Evolutionary conservation across 2,329 filamentous ascomycete species (phyloP), one percentile per base, ranked within the genome.

Genomic region (Aspergillus japonicus): DNA sequence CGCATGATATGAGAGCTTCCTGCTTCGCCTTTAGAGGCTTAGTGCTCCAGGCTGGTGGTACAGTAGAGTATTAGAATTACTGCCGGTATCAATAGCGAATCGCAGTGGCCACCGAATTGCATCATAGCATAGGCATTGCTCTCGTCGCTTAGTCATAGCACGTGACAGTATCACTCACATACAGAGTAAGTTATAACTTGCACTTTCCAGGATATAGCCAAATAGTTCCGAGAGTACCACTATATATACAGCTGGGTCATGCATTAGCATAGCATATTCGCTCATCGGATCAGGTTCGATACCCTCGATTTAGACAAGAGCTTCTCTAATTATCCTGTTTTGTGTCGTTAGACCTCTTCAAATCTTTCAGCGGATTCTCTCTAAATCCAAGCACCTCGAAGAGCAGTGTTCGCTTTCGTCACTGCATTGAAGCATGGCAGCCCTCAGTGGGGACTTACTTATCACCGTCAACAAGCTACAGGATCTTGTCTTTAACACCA

Each of bases 401-500:
- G 29, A 47, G 31, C 21, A 44, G 35, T 57, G 33, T 50, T 31
- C 19, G 23, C 50, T 47, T 35, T 23, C 26, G 16, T 50, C 10
- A 56, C 8, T 19, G 47, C 48, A 39, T 56, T 29, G 56, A 75
- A 64, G 11, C n/a, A 99, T 98, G 95, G 90, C 95, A 75, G 88
- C 94, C 73, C 88, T 99, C 71, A 94, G 95, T 74, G 95, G 99
- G 79, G 93, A 99, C 80, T 83, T 99, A 79, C 87, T 99, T 76
- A 87, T 87, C 69, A 96, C 92, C 66, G 95, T 99, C 81, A 99
- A 99, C 84, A 96, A 96, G 83, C 85, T 99, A 73, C 95, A 99
- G 80, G 95, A 98, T 79, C 81, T 99, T 73, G 95, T 99, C 73
- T 99, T 99, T 83, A 99, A 99, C 81, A 99, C 95, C 68, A 99